Conservation (phyloP, 2,329 filamentous ascomycete species). For the Dactylellina drechsleri region DNA sequence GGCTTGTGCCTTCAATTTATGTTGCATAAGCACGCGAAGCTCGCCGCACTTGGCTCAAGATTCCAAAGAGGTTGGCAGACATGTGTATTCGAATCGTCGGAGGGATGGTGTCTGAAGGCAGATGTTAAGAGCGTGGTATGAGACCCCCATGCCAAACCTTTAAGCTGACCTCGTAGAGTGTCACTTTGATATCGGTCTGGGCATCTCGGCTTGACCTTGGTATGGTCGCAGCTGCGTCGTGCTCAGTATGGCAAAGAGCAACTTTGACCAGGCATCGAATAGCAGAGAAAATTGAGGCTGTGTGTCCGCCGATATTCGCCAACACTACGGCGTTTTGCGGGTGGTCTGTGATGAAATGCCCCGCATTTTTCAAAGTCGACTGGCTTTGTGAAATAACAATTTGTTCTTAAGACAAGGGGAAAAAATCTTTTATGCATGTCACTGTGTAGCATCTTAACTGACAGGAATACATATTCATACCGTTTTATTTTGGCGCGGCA, state of each 20-base stretch:
- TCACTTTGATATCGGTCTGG: conserved; percentile 35
- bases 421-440: background rate
- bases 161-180: background rate
- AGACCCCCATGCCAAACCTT: conserved; percentile 5
- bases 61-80: conserved; percentile 4
- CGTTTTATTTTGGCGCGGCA: conserved; percentile 20
- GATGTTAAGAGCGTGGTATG: background rate
- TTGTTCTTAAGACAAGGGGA: too few relatives aligned
- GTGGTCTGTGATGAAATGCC: background rate
- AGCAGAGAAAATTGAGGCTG: background rate
- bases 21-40: conserved; percentile 25
- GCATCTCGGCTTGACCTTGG: conserved; percentile 29
- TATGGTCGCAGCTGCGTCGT: too few relatives aligned
- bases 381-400: too few relatives aligned
- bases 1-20: conserved; percentile 24
- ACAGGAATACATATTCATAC: background rate
- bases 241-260: conserved; percentile 4
- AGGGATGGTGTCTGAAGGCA: too few relatives aligned
- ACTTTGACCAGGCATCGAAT: conserved; percentile 24
- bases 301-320: background rate
- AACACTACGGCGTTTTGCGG: background rate
- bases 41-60: conserved; percentile 50
- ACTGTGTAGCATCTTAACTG: background rate
- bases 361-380: background rate
- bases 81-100: conserved; percentile 26